Base-by-base conservation (phyloP, 2,329 filamentous ascomycete species). In the Fonsecaea nubica region DNA sequence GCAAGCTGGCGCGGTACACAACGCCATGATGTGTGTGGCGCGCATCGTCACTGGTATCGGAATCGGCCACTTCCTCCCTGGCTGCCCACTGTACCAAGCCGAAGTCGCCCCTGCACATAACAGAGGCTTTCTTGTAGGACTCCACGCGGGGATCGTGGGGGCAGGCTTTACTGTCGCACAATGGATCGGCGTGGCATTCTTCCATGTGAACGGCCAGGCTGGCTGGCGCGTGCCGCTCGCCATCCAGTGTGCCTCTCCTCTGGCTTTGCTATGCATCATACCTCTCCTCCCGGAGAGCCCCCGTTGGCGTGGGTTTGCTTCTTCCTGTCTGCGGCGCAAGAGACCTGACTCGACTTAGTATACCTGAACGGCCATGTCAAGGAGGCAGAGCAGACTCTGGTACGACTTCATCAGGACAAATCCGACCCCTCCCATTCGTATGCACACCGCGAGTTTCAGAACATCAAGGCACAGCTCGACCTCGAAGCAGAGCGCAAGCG, bases 61-160 rank as follows among this genome's bases (percentile, higher is more conserved):
- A 1, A 78, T 82, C 0, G 80, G 80, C 1, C 78, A 78, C 67
- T 70, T 82, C 2, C 80, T 81, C 61, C 76, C 78, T 7, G 81
- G 79, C 0, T 63, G 81, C 38, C 80, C 80, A 0, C 75, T 79
- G 0, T 83, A 81, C 64, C 75, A 82, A 3, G 75, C 80, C 2
- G 80, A 83, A 63, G 72, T 80, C 0, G 77, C 80, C 0, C 80
- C 81, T 0, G 77, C 78, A 0, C 76, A 79, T 3, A 73, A 81
- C 1, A 74, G 79, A 35, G 81, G 81, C 32, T 77, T 78, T 52
- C 21, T 65, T 18, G 50, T 59, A 36, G 63, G 63, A 48, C 57
- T 65, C n/a, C 59, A 68, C 33, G 63, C 53, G 7, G n/a, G 52
- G 7, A 35, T 63, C 10, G 50, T 66, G 1, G 64, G 57, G 3